Evolutionary conservation across 345 rosid species (phyloP), one percentile per base, ranked within the genome.

Genomic region (Xanthoceras sorbifolium): DNA sequence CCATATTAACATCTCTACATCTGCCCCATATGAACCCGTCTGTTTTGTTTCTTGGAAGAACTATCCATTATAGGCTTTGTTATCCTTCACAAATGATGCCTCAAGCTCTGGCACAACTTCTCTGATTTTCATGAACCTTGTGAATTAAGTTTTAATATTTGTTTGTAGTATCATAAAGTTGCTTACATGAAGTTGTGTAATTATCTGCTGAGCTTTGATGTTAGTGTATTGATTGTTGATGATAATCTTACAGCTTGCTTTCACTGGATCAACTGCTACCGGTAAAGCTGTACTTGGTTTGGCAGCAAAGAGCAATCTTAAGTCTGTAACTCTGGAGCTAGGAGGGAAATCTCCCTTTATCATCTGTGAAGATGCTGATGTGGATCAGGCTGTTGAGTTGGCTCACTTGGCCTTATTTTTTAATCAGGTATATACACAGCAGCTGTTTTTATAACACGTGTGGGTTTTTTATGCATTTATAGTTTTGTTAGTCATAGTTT

Each of bases 291-390:
- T 95, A 48, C 92, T 93, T 31, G 82, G 83, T 81, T 71, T 92
- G 77, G 92, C 98, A 15, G 87, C 99, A 48, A 89, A 79, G 79
- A 93, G 94, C 86, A 95, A 95, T 83, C 96, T 95, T 73, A 95
- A 95, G 87, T 69, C 98, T 12, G 98, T 90, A 72, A 93, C 97
- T 70, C 84, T 95, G 82, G 99, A 95, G 85, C 98, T 95, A 34
- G 99, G 99, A 78, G 99, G 99, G 69, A 95, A 95, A 89, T 95
- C 99, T 20, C 96, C 99, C 31, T 95, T 95, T 79, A 92, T 95
- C 72, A 89, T 93, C 46, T 95, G 99, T 61, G 92, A 91, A 84
- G 99, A 95, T 87, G 96, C 99, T 73, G 93, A 95, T 80, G 86
- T 95, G 1, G 98, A 95, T 75, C 76, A 89, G 72, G 99, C 99